These are phyloP conservation scores for Candida maltosa DNA, from an alignment of 805 yeast species.

Conservation along the genomic window DNA sequence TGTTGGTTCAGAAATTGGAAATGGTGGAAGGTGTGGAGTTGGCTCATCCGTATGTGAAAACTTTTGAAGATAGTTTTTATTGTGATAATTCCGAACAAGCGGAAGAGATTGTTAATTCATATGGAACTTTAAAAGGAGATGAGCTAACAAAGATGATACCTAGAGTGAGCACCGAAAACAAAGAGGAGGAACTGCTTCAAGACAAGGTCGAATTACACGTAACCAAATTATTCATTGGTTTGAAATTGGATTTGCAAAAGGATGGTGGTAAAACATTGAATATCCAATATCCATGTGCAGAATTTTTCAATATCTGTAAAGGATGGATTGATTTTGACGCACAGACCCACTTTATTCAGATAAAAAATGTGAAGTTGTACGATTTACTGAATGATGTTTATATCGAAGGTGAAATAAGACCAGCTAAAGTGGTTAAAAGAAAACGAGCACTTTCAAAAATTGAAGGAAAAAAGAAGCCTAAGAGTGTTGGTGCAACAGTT, in stretches of 20 bases:
- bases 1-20: conserved; percentile 81
- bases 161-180: conserved; percentile 6
- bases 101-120: conserved; percentile 53
- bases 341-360: conserved; percentile 54
- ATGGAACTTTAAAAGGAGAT: conserved; percentile 53
- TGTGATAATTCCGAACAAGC: too few species aligned
- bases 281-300: conserved; percentile 85
- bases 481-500: too few species aligned
- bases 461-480: too few species aligned
- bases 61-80: conserved; percentile 54
- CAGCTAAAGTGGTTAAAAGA: conserved; percentile 49
- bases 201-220: conserved; percentile 49
- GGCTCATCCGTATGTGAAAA: conserved; percentile 83
- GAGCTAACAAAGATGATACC: too few species aligned
- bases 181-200: conserved; percentile 23
- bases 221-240: conserved; percentile 78
- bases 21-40: conserved; percentile 65
- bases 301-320: conserved; percentile 78
- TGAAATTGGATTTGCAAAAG: conserved; percentile 45
- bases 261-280: conserved; percentile 54
- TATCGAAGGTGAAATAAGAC: conserved; percentile 70
- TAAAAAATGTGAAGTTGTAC: conserved; percentile 61
- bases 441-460: too few species aligned
- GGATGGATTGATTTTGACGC: conserved; percentile 67
- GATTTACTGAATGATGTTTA: conserved; percentile 85